These are phyloP conservation scores for Amborella trichopoda DNA, from an alignment of 164 flowering plant genomes.

Conservation along the genomic window DNA sequence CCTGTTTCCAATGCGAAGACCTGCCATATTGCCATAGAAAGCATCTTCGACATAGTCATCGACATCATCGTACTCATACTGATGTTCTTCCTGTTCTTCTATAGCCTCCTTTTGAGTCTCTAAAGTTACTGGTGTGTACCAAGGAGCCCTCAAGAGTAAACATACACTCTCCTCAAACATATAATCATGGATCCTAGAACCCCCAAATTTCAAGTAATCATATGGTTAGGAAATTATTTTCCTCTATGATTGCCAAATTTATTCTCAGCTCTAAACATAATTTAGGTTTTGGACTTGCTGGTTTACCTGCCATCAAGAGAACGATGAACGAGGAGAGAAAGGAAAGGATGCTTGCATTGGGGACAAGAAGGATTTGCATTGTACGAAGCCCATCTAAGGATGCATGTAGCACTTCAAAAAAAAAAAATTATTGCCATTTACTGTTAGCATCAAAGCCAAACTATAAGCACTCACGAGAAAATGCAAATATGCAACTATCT, in stretches of 20 bases:
- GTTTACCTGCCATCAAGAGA: constrained; percentile 95
- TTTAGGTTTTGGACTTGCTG: too few relatives aligned
- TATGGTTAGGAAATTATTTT: too few relatives aligned
- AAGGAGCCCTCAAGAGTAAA: constrained; percentile 78
- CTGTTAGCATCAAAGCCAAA: neutral
- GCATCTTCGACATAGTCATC: constrained; percentile 47
- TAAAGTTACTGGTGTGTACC: constrained; percentile 61
- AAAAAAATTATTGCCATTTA: neutral
- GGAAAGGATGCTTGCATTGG: constrained; percentile 80
- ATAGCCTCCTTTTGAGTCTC: constrained; percentile 26
- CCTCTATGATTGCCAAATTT: too few relatives aligned
- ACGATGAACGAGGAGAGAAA: constrained; percentile 65
- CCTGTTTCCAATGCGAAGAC: constrained; percentile 72
- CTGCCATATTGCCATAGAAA: constrained; percentile 23
- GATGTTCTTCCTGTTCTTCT: constrained; percentile 19
- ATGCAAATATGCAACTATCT: too few relatives aligned
- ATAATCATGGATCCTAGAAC: constrained; percentile 77
- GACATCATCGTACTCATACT: constrained; percentile 24
- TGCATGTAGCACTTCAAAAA: constrained; percentile 65
- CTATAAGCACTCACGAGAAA: too few relatives aligned
- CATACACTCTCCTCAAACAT: constrained; percentile 98
- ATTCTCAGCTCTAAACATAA: too few relatives aligned
- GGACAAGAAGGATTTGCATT: constrained; percentile 66
- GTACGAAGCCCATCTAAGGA: constrained; percentile 80
- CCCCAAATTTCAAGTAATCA: too few relatives aligned